phyloP scores from a whole-genome alignment of 352 stramenopile species.

The Pythium scleroteichum region DNA sequence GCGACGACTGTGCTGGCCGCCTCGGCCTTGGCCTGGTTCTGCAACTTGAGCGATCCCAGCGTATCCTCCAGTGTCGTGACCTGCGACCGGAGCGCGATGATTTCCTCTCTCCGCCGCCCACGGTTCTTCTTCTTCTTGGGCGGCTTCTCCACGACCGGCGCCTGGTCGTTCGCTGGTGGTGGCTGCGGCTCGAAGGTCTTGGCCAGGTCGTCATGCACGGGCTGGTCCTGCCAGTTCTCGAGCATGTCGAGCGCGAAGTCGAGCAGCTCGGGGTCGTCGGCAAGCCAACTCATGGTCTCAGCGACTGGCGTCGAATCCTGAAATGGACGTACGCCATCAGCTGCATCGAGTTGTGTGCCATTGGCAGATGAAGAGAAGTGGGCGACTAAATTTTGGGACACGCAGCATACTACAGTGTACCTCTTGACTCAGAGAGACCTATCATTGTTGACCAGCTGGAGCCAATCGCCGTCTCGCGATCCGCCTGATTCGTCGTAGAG shows the following conservation, averaged over 20 bases:
- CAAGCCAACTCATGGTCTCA: neutral
- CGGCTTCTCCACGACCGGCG: neutral
- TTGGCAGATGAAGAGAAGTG: no score
- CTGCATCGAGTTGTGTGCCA: no score
- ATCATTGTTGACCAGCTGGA: no score
- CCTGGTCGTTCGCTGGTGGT: neutral
- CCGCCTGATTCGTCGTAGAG: no score
- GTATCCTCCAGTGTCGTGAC: neutral
- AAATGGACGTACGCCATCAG: no score
- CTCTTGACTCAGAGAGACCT: no score
- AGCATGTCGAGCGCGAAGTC: neutral
- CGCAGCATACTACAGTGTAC: no score
- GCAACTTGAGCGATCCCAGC: neutral
- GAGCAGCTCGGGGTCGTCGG: neutral
- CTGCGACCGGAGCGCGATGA: neutral
- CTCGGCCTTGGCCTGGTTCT: neutral
- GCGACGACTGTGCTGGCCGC: neutral
- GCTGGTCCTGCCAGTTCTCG: neutral
- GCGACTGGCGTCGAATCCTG: neutral
- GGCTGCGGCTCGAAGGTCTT: neutral
- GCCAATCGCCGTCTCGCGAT: no score
- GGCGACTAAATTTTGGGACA: no score
- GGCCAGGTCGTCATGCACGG: neutral
- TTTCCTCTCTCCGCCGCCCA: neutral
- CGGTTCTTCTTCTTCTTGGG: neutral